A percentile compares a stretch with the other conserved stretches of the same genome.
phyloP scores from a whole-genome alignment of 257 asterid species.

The Solanum dulcamara region DNA sequence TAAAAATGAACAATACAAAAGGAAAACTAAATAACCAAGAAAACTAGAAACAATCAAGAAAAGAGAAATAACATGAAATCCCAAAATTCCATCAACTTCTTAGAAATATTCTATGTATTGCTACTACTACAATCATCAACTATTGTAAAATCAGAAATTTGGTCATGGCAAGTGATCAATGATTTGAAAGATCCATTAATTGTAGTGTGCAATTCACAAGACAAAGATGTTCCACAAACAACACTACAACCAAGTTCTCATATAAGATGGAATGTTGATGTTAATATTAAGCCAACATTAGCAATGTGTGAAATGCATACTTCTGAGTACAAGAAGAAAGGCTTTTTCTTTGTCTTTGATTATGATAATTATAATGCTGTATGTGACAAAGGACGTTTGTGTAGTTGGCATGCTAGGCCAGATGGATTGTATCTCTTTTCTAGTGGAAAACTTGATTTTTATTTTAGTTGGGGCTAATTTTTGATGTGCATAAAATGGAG shows the following conservation, averaged over 20 bases:
- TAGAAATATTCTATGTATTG: not conserved
- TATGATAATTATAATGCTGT: not conserved
- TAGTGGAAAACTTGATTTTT: not conserved
- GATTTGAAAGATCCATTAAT: not conserved
- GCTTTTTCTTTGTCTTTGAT: not conserved
- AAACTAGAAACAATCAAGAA: not conserved
- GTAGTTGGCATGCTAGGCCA: not conserved
- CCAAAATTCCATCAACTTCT: not conserved
- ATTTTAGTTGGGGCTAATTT: not conserved
- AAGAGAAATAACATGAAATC: not conserved
- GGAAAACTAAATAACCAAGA: not conserved
- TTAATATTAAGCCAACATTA: not conserved
- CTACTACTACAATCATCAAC: not conserved
- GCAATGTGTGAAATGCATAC: not conserved
- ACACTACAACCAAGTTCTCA: not conserved
- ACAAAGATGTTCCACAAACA: not conserved
- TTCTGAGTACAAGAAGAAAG: not conserved
- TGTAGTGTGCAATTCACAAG: not conserved
- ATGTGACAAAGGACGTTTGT: not conserved
- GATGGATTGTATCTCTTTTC: not conserved
- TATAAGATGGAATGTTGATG: not conserved
- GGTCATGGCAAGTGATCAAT: not conserved
- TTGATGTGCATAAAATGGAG: not conserved
- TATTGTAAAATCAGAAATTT: not conserved
- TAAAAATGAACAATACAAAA: not conserved